phyloP scores from a whole-genome alignment of 768 basidiomycete species.

The Multifurca ochricompacta region DNA sequence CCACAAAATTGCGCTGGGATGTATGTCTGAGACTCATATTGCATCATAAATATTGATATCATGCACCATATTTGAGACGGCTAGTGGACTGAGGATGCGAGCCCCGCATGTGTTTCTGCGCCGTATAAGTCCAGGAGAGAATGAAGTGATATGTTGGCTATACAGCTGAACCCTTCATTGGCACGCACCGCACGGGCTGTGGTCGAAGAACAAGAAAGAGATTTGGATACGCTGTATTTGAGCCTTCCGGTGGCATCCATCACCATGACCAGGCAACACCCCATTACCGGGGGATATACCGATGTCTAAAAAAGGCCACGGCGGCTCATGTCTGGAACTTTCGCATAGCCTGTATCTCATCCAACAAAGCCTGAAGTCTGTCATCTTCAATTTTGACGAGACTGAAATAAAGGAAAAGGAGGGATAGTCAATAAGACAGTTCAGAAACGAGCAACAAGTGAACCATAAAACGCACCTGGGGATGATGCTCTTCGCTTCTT shows the following conservation, averaged over 20 bases:
- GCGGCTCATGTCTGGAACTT: constrained; percentile 66
- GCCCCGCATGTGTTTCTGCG: neutral
- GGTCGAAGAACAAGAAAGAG: neutral
- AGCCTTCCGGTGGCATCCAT: neutral
- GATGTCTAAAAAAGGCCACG: neutral
- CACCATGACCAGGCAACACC: neutral
- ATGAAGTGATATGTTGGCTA: neutral
- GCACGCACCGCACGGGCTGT: neutral
- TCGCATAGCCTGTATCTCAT: constrained; percentile 85
- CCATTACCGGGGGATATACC: neutral
- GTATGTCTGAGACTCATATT: constrained; percentile 4
- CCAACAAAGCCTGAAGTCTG: constrained; percentile 67
- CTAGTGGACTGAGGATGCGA: neutral
- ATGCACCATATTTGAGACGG: neutral
- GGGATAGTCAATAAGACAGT: neutral
- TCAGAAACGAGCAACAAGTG: neutral
- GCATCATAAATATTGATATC: neutral
- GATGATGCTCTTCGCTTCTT: constrained; percentile 87
- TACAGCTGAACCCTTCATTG: neutral
- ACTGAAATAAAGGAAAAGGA: constrained; percentile 31
- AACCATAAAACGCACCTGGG: constrained; percentile 52
- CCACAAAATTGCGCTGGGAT: constrained; percentile 3
- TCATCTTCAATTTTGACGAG: constrained; percentile 87
- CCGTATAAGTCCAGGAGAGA: neutral
- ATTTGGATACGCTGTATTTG: neutral